phyloP scores from a whole-genome alignment of 192 early-diverging fungal genomes.

The Coemansia javaensis region DNA sequence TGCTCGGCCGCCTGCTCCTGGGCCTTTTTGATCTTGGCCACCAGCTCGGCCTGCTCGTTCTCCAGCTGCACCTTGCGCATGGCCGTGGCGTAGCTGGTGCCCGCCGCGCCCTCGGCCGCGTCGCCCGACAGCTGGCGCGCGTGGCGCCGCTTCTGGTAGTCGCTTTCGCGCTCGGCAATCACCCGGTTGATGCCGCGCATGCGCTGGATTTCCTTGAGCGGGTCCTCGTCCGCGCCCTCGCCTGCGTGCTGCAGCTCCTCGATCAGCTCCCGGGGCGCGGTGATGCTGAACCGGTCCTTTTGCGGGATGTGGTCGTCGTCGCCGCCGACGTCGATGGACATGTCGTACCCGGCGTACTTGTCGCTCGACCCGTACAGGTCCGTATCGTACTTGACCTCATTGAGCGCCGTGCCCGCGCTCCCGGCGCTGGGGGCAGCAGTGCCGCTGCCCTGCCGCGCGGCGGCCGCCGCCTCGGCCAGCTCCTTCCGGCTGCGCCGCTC shows the following conservation, averaged over 20 bases:
- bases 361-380: conserved; percentile 64
- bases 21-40: conserved; percentile 67
- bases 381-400: conserved; percentile 57
- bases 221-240: conserved; percentile 56
- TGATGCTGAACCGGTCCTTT: conserved; percentile 59
- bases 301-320: conserved; percentile 30
- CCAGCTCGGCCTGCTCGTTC: conserved; percentile 68
- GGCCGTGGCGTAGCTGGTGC: conserved; percentile 82
- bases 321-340: conserved; percentile 39
- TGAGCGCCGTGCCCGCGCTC: background rate
- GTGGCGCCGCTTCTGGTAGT: conserved; percentile 78
- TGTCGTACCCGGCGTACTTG: conserved; percentile 69
- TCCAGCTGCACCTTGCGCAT: conserved; percentile 85
- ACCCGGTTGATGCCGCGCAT: conserved; percentile 47
- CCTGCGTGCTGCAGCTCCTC: conserved; percentile 58
- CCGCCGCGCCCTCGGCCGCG: conserved; percentile 57
- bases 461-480: conserved; percentile 6
- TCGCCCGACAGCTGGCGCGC: conserved; percentile 79
- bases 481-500: conserved; percentile 33
- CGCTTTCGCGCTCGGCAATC: conserved; percentile 81
- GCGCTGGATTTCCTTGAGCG: conserved; percentile 56
- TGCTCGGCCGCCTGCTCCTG: conserved; percentile 23
- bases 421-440: background rate
- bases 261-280: conserved; percentile 74
- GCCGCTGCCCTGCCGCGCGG: background rate